Base-by-base conservation (phyloP, 1,284 basidiomycete genomes). In the Puccinia polysora region DNA sequence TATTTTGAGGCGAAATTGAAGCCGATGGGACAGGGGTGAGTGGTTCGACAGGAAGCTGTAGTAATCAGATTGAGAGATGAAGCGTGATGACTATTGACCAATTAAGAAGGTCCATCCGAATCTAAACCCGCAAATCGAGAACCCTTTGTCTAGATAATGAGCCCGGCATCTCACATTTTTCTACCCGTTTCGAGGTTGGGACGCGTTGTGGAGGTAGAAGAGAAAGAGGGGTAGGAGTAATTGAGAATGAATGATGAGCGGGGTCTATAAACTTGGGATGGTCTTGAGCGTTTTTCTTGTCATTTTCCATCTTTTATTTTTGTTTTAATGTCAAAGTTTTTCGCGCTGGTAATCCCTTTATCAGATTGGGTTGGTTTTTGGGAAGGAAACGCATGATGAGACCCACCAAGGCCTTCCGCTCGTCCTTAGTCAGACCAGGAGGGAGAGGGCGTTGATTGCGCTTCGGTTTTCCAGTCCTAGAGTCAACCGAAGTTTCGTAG, bases 31-130 rank as follows among this genome's bases (percentile, higher is more conserved):
- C n/a, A n/a, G n/a, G n/a, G n/a, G n/a, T n/a, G n/a, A n/a, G n/a
- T n/a, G n/a, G n/a, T n/a, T n/a, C n/a, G n/a, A n/a, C n/a, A n/a
- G n/a, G n/a, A n/a, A n/a, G n/a, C 18, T 12, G 23, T 25, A 4
- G 23, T 25, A 1, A 6, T 18, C 23, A 23, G 7, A 59, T 20
- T 25, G 12, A 6, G 25, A n/a, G 25, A 45, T 12, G 28, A 50
- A 28, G 15, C n/a, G 47, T 10, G 32, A 30, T 28, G 8, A 47
- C 20, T 25, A 25, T 20, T 20, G 23, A 71, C 69, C 69, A 18
- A 71, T 71, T 38, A 71, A 49, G 43, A 50, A 59, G 4, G 79
- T 79, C 78, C 78, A 80, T 7, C 79, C 79, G 63, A 80, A 79
- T 25, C 77, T 75, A 30, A 80, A 68, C 8, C 78, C 78, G 67